Conservation (phyloP, 192 early-diverging fungal species). For the Backusella liffmaniae region DNA sequence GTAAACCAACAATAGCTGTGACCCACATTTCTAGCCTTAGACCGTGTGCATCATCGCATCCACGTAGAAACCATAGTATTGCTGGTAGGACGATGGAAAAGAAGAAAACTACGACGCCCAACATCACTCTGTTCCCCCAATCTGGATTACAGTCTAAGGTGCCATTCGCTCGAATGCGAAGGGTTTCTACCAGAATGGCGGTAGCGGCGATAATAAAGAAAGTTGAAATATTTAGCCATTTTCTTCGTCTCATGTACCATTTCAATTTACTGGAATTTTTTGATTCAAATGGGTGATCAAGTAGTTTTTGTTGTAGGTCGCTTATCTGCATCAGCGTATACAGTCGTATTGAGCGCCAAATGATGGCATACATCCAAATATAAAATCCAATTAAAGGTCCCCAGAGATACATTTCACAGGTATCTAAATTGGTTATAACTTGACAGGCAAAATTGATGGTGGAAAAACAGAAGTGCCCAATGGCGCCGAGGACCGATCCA, state of each 20-base stretch:
- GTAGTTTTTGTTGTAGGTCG: not conserved
- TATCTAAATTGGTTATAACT: not conserved
- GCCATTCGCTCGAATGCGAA: not conserved
- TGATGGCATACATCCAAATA: constrained; percentile 18
- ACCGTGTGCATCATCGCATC: constrained; percentile 52
- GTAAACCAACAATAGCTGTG: constrained; percentile 41
- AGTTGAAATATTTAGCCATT: not conserved
- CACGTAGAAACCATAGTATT: constrained; percentile 45
- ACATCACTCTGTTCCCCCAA: not conserved
- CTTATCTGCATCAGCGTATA: constrained; percentile 13
- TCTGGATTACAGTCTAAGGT: not conserved
- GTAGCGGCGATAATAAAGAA: not conserved
- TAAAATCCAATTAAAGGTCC: constrained; percentile 3
- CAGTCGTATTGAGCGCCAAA: constrained; percentile 10
- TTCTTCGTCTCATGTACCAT: not conserved
- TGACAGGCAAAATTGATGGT: not conserved
- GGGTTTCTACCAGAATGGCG: not conserved
- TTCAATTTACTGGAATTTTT: not conserved
- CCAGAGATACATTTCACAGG: constrained; percentile 21
- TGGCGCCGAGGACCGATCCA: constrained; percentile 2
- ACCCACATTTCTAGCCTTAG: constrained; percentile 56
- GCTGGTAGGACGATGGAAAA: constrained; percentile 46
- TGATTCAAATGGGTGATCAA: not conserved
- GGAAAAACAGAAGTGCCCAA: constrained; percentile 14
- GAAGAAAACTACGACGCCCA: constrained; percentile 25